A percentile compares a stretch with the other conserved stretches of the same genome.
Conservation (phyloP, 2,329 filamentous ascomycete species). For the Ilyonectria mors-panacis region DNA sequence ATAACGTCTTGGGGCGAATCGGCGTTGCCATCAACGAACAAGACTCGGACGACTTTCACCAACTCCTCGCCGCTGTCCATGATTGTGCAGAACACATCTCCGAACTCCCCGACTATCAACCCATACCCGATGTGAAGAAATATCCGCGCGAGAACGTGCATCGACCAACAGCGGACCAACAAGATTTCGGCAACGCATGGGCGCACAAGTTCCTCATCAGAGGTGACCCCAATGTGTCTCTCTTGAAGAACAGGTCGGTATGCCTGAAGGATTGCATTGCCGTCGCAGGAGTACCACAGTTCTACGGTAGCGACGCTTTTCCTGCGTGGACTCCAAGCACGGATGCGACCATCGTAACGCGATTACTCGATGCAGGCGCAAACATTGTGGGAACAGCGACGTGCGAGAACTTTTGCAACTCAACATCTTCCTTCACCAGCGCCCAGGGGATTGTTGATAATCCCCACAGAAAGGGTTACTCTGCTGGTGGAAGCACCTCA, state of each 20-base stretch:
- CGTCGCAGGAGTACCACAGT: slow-evolving; percentile 67
- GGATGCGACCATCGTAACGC: slow-evolving; percentile 68
- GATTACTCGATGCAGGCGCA: slow-evolving; percentile 65
- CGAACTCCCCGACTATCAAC: slow-evolving; percentile 63
- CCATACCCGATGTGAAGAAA: slow-evolving; percentile 55
- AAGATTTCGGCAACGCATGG: slow-evolving; percentile 65
- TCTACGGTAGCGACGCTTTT: slow-evolving; percentile 66
- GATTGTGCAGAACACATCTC: slow-evolving; percentile 64
- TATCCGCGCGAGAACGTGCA: slow-evolving; percentile 63
- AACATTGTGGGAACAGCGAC: slow-evolving; percentile 65
- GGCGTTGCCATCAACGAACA: slow-evolving; percentile 54
- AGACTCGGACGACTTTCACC: slow-evolving; percentile 61
- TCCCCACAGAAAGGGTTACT: slow-evolving; percentile 61
- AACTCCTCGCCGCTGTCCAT: slow-evolving; percentile 65
- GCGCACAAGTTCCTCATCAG: slow-evolving; percentile 64
- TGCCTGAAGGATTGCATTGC: slow-evolving; percentile 70
- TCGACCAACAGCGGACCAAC: slow-evolving; percentile 56
- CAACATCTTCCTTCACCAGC: slow-evolving; percentile 62
- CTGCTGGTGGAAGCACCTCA: slow-evolving; percentile 64
- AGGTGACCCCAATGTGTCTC: slow-evolving; percentile 44
- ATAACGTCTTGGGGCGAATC: slow-evolving; percentile 53
- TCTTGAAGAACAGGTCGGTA: slow-evolving; percentile 60
- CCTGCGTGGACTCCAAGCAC: slow-evolving; percentile 65
- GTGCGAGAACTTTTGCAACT: slow-evolving; percentile 69
- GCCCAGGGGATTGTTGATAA: slow-evolving; percentile 64